Percentiles rank a stretch among this genome's conserved stretches.
Evolutionary conservation across 208 protist species (phyloP).

Genomic region (Wallacemonas collosoma): DNA sequence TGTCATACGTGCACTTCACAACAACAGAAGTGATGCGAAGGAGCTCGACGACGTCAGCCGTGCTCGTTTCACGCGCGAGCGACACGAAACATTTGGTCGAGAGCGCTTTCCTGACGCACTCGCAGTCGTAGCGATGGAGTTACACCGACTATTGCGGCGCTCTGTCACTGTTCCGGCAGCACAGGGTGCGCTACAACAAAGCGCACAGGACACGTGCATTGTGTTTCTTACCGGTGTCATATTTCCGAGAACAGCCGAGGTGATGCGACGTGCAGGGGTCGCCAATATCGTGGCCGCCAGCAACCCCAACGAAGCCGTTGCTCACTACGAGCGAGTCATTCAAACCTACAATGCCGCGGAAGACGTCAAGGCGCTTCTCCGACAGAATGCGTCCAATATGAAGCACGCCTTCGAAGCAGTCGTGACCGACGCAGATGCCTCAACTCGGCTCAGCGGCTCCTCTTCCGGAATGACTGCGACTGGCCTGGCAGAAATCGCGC

Average conservation of each 20-base stretch:
- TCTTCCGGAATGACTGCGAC: conserved; percentile 39
- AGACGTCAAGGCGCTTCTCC: conserved; percentile 32
- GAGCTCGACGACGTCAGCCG: too few relatives aligned
- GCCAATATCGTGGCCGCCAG: background rate
- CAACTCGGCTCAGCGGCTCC: background rate
- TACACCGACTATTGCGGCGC: background rate
- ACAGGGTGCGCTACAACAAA: background rate
- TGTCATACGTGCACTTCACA: conserved; percentile 40
- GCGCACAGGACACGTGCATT: conserved; percentile 7
- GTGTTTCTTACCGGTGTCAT: conserved; percentile 14
- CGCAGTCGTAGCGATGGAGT: background rate
- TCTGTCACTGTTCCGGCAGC: background rate
- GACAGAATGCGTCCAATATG: conserved; percentile 38
- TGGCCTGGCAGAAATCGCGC: conserved; percentile 41
- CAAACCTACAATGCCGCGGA: conserved; percentile 20
- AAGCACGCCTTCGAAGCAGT: conserved; percentile 41
- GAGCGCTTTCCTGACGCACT: conserved; percentile 22
- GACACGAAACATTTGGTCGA: conserved; percentile 33
- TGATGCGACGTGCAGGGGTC: background rate
- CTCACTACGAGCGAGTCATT: conserved; percentile 8
- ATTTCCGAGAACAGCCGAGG: conserved; percentile 2
- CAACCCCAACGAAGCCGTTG: background rate
- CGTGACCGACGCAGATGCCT: conserved; percentile 3
- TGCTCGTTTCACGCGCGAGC: background rate
- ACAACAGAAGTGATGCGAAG: too few relatives aligned